These are phyloP conservation scores for Phellopilus nigrolimitatus DNA, from an alignment of 1,284 basidiomycete species.

Conservation along the genomic window DNA sequence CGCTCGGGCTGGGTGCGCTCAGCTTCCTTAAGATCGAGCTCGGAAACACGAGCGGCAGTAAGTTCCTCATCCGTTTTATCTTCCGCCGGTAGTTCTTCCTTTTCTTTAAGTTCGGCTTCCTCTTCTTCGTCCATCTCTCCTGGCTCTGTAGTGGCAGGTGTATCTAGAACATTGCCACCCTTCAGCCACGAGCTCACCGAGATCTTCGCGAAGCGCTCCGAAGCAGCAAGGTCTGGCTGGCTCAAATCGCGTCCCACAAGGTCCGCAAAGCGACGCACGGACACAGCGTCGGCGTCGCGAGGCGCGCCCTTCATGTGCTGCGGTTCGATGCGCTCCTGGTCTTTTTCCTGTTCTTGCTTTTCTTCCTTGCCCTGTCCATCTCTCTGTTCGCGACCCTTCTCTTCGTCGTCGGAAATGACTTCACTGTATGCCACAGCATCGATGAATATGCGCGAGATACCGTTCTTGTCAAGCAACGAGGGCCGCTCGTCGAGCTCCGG, in stretches of 20 bases:
- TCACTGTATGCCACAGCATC: conserved; percentile 16
- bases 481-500: conserved; percentile 2
- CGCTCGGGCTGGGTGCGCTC: not conserved
- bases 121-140: conserved; percentile 2
- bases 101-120: not conserved
- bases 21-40: not conserved
- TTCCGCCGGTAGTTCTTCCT: no score
- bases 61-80: no score
- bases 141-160: not conserved
- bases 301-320: no score
- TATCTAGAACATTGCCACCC: not conserved
- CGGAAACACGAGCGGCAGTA: no score
- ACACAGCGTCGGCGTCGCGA: not conserved
- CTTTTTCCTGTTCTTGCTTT: not conserved
- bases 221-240: conserved; percentile 10
- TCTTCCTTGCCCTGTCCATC: not conserved
- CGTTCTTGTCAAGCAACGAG: conserved; percentile 10
- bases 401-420: conserved; percentile 8
- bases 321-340: no score
- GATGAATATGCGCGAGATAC: conserved; percentile 14
- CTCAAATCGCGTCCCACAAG: conserved; percentile 12
- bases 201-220: conserved; percentile 18
- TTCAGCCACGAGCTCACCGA: not conserved
- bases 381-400: not conserved
- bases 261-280: conserved; percentile 6